Base-by-base conservation (phyloP, 192 early-diverging fungal species). In the Rhizophagus clarus region DNA sequence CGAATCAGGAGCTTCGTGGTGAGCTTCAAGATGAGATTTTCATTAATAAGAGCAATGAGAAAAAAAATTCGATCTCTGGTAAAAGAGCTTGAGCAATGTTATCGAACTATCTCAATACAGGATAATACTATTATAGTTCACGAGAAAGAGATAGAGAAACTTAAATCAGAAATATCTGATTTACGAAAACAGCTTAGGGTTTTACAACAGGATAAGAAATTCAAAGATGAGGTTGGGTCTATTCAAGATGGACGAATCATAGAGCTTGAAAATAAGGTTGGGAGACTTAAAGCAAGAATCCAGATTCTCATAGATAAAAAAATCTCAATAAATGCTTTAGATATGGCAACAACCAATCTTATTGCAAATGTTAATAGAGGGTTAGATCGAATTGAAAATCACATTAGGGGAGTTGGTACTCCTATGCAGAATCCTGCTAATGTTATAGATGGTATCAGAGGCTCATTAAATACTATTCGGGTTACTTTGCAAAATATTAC, bases 1-100 rank as follows among this genome's bases (percentile, higher is more conserved):
- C 34, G 0, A 72, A 72, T 4, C 70, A 42, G 42, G 40, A 72
- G 70, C 40, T 72, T 42, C 40, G 70, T 34, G 20, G 24, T 72
- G 70, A 72, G 22, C 42, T 72, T 42, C 15, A 24, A n/a, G 34
- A 45, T 45, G 70, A 72, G 9, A 45, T 72, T 42, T 22, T 4
- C 6, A 72, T 47, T 72, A 72, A 72, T 72, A 34, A 45, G 3
- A 72, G 34, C 9, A 72, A 72, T 45, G 70, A 72, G 70, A 72
- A 72, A 40, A n/a, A 45, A 72, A 34, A 2, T 72, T 34, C 11
- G 0, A 0, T 64, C n/a, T 28, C 24, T 28, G 26, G 0, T n/a
- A 3, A 64, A 64, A 12, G 2, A 64, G 63, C 63, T 64, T 28
- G 63, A 64, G 63, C 63, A 64, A 64, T 64, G n/a, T 64, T 64